Percentiles rank a stretch among this genome's conserved stretches.
phyloP scores from a whole-genome alignment of 306 rosid genomes.

The Cicer bijugum region DNA sequence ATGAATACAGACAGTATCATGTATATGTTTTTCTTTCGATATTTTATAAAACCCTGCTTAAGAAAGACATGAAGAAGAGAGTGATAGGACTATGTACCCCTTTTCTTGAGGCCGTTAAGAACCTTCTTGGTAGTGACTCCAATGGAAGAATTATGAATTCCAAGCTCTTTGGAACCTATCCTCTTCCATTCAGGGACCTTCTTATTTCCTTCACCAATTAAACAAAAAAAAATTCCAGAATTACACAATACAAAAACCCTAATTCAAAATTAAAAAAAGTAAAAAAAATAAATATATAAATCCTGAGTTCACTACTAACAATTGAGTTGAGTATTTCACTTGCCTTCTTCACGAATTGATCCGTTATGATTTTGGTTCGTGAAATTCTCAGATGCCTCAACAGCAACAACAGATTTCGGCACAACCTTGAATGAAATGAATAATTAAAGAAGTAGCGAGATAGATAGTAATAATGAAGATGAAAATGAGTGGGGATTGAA shows the following conservation, averaged over 20 bases:
- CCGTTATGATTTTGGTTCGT: conserved; percentile 13
- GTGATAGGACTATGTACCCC: conserved; percentile 48
- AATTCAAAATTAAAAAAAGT: neutral
- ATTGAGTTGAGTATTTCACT: conserved; percentile 36
- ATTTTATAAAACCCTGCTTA: neutral
- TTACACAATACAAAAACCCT: conserved; percentile 15
- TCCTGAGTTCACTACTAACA: conserved; percentile 20
- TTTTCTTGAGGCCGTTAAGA: conserved; percentile 69
- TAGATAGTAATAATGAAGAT: neutral
- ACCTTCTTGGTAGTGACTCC: conserved; percentile 59
- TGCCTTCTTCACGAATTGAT: conserved; percentile 54
- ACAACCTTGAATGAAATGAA: conserved; percentile 48
- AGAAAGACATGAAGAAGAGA: neutral
- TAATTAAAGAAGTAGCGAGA: neutral
- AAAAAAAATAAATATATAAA: neutral
- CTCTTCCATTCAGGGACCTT: conserved; percentile 60
- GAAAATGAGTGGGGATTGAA: neutral
- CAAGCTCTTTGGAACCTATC: conserved; percentile 65
- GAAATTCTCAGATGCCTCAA: conserved; percentile 48
- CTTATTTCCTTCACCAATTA: conserved; percentile 43
- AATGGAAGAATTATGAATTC: conserved; percentile 63
- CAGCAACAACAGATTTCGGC: conserved; percentile 47
- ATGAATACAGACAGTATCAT: neutral
- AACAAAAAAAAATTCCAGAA: conserved; percentile 15
- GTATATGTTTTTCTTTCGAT: neutral